A percentile compares a stretch with the other conserved stretches of the same genome.
These are phyloP conservation scores for Eutypa lata DNA, from an alignment of 2,329 filamentous ascomycete species.

Conservation along the genomic window DNA sequence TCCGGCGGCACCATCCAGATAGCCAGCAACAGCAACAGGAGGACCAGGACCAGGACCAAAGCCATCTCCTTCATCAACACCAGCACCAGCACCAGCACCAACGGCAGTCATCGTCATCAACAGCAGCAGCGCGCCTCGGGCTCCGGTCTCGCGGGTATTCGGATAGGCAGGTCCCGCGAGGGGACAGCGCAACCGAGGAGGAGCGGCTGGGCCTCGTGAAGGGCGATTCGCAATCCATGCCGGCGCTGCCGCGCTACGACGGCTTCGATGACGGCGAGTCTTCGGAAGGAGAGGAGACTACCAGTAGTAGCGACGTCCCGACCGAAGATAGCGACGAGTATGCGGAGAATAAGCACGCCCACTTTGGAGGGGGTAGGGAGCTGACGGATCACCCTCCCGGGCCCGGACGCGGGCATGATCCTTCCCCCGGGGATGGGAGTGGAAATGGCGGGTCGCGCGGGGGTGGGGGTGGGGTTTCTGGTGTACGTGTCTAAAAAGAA, in stretches of 20 bases:
- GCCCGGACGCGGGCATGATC: background rate
- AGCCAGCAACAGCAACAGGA: slow-evolving; percentile 17
- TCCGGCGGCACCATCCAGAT: slow-evolving; percentile 54
- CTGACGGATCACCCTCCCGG: slow-evolving; percentile 35
- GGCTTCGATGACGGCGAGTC: too few species aligned
- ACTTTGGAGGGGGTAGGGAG: slow-evolving; percentile 32
- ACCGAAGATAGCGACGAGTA: slow-evolving; percentile 26
- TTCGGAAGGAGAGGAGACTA: slow-evolving; percentile 31
- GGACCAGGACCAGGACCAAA: slow-evolving; percentile 26
- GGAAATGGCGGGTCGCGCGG: too few species aligned
- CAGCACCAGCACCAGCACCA: background rate
- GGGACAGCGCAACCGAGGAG: slow-evolving; percentile 69
- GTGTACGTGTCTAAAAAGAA: too few species aligned
- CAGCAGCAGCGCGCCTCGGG: slow-evolving; percentile 11
- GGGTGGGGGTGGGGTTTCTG: too few species aligned
- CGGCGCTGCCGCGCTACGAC: slow-evolving; percentile 33
- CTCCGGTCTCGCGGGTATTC: slow-evolving; percentile 39
- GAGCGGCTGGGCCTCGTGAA: slow-evolving; percentile 81
- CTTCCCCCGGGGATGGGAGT: too few species aligned
- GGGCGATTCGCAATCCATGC: slow-evolving; percentile 51
- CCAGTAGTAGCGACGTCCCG: slow-evolving; percentile 22
- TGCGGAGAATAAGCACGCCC: slow-evolving; percentile 24
- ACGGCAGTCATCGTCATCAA: slow-evolving; percentile 26
- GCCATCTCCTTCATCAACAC: slow-evolving; percentile 16
- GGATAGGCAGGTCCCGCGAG: slow-evolving; percentile 29